These are phyloP conservation scores for Boletus speciosus DNA, from an alignment of 768 basidiomycete species.

Conservation along the genomic window DNA sequence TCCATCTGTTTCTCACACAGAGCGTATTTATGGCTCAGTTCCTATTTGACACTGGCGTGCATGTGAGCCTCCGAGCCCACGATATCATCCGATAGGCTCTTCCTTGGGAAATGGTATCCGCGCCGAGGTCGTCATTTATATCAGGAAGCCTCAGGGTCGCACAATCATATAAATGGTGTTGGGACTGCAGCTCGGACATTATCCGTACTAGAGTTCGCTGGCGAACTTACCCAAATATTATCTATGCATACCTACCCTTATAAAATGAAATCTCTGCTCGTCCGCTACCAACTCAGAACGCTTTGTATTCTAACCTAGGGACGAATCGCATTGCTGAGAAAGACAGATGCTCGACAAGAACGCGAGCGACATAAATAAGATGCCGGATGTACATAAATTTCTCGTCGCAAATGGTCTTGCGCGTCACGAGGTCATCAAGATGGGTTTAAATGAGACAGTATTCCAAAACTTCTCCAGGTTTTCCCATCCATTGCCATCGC, in stretches of 20 bases:
- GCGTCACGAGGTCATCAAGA: slow-evolving; percentile 11
- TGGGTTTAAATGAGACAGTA: slow-evolving; percentile 23
- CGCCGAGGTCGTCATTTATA: background rate
- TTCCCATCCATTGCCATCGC: slow-evolving; percentile 88
- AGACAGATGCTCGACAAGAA: background rate
- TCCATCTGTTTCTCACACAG: slow-evolving; percentile 6
- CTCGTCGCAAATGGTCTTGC: background rate
- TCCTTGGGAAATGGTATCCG: slow-evolving; percentile 3
- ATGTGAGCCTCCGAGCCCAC: slow-evolving; percentile 1
- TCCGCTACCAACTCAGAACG: background rate
- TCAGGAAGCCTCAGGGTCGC: slow-evolving; percentile 2
- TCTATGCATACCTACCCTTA: slow-evolving; percentile 9
- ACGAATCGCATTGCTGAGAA: slow-evolving; percentile 4
- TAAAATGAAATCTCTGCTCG: background rate
- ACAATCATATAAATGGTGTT: background rate
- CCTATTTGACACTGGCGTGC: slow-evolving; percentile 4
- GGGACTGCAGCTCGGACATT: slow-evolving; percentile 6
- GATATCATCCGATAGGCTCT: background rate
- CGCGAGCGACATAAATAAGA: background rate
- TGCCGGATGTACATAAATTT: background rate
- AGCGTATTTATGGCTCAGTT: background rate
- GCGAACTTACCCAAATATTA: background rate
- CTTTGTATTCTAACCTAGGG: background rate
- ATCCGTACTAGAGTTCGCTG: slow-evolving; percentile 9
- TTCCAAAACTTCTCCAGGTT: slow-evolving; percentile 63